Conservation (phyloP, 768 basidiomycete species). For the Mycena venus region DNA sequence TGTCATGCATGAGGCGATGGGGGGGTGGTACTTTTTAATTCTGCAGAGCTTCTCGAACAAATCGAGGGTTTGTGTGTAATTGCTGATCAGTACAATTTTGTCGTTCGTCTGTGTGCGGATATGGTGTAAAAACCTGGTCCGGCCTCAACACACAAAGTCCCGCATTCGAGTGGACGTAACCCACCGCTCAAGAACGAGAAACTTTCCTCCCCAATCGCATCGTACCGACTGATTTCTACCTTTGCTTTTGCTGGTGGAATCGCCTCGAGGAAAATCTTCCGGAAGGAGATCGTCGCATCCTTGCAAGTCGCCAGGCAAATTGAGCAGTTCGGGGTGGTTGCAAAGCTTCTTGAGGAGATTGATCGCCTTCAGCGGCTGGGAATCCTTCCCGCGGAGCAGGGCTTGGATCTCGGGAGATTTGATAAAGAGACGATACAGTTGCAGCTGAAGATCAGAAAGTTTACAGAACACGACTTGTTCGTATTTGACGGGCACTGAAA, state of each 20-base stretch:
- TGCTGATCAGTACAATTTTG: constrained; percentile 97
- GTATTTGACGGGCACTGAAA: constrained; percentile 96
- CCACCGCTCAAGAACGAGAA: constrained; percentile 92
- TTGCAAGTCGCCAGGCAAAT: constrained; percentile 85
- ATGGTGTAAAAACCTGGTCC: constrained; percentile 84
- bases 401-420: constrained; percentile 94
- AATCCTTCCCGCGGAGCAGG: constrained; percentile 86
- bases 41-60: constrained; percentile 92
- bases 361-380: constrained; percentile 96
- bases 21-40: constrained; percentile 77
- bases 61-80: constrained; percentile 96
- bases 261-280: constrained; percentile 76
- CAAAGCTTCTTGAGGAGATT: constrained; percentile 95
- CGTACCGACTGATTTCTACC: constrained; percentile 68
- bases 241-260: constrained; percentile 51
- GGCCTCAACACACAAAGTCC: not conserved
- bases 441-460: constrained; percentile 84
- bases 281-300: constrained; percentile 89
- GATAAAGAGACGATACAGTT: constrained; percentile 91
- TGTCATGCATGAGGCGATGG: not conserved
- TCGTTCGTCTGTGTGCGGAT: constrained; percentile 87
- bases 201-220: constrained; percentile 92
- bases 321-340: constrained; percentile 93
- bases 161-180: constrained; percentile 19
- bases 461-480: constrained; percentile 97